Evolutionary conservation across 805 yeast genomes (phyloP), one percentile per base, ranked within the genome.

Genomic region (Kurtzmaniella fragi): DNA sequence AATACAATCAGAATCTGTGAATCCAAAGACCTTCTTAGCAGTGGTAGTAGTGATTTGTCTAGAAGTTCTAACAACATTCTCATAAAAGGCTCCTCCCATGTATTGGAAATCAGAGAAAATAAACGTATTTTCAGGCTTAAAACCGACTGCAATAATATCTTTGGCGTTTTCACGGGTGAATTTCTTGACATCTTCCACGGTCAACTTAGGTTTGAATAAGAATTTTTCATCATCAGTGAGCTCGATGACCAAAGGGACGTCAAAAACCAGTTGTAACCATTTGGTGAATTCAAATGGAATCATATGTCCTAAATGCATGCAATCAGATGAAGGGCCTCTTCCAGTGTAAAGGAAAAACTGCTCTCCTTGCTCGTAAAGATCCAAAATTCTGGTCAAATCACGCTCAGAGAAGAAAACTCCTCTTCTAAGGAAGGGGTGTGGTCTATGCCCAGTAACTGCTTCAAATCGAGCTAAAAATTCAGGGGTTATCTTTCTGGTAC

Each of bases 201-300:
- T 84, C 53, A 93, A 75, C 56, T 86, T 83, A 49, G 75, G 96
- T 67, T 93, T 93, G 75, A 93, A 93, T 53, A 93, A 65, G 61
- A 93, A 93, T 70, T 93, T 93, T 64, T 93, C 99, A 62, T 93
- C 99, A 61, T 93, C 99, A 3, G 97, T 90, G 64, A 88, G 67
- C 64, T 93, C 97, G 50, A 93, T 80, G 29, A 93, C 95, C 46
- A 93, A 73, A 15, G 99, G 98, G 42, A 79, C 96, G 59, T 93
- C 98, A 60, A 93, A 93, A 2, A 91, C 98, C 34, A 91, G 97
- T 64, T 93, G 99, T 53, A 93, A 74, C 98, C 98, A 93, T 64
- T 90, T 89, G 41, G 99, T 93, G 71, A 93, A 93, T 26, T 84
- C 63, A 58, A 93, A 93, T 13, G 99, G 99, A 44, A 90, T 77